A percentile compares a stretch with the other conserved stretches of the same genome.
Evolutionary conservation across 208 protist genomes (phyloP).

Genomic region (Paratrypanosoma confusum): DNA sequence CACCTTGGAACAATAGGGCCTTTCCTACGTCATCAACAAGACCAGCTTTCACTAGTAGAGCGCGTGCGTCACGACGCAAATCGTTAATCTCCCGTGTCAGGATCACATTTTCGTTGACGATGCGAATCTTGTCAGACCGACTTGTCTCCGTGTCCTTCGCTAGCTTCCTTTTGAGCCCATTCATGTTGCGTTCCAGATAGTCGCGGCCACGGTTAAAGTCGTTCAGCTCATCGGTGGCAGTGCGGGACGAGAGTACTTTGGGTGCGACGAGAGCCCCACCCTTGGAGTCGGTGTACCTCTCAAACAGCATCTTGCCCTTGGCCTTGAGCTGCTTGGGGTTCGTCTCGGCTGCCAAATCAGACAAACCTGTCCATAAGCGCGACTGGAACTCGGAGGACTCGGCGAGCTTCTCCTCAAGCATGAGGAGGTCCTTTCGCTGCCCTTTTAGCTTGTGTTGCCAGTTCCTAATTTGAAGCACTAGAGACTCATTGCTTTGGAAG

Average conservation of each 20-base stretch:
- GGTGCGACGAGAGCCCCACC: constrained; percentile 16
- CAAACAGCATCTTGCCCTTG: constrained; percentile 85
- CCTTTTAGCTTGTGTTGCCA: constrained; percentile 90
- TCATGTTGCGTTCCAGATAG: constrained; percentile 91
- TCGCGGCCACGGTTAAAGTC: constrained; percentile 94
- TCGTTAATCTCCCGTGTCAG: constrained; percentile 96
- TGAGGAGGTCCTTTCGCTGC: constrained; percentile 84
- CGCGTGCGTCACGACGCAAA: constrained; percentile 90
- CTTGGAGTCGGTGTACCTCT: constrained; percentile 69
- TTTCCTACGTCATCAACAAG: no score
- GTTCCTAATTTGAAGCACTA: constrained; percentile 88
- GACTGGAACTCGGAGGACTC: constrained; percentile 76
- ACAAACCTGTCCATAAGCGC: constrained; percentile 82
- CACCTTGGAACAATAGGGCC: no score
- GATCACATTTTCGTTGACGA: constrained; percentile 93
- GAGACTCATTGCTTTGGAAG: constrained; percentile 85
- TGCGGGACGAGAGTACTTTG: constrained; percentile 48
- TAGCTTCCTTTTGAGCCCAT: constrained; percentile 88
- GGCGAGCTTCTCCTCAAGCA: constrained; percentile 50
- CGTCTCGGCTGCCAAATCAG: constrained; percentile 47
- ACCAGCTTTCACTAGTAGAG: constrained; percentile 55
- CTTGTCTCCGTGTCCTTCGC: constrained; percentile 91
- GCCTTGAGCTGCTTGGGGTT: constrained; percentile 82
- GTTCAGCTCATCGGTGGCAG: constrained; percentile 82
- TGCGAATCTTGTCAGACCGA: constrained; percentile 79